Evolutionary conservation across 2,329 filamentous ascomycete species (phyloP).

Genomic region (Myriosclerotinia scirpicola): DNA sequence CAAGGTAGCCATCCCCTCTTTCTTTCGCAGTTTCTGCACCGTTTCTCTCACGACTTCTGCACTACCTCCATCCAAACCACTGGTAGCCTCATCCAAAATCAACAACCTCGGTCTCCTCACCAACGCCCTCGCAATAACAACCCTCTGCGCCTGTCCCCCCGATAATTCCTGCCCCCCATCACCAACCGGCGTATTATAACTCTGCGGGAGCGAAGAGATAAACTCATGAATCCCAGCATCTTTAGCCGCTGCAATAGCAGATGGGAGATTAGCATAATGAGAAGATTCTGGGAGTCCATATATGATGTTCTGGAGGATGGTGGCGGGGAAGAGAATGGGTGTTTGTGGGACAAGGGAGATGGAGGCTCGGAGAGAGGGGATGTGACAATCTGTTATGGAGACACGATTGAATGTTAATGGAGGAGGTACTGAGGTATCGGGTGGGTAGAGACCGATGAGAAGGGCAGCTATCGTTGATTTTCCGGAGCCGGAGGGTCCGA

Average conservation of each 20-base stretch:
- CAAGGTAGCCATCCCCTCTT: slow-evolving; percentile 61
- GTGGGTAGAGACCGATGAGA: slow-evolving; percentile 68
- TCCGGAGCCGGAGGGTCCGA: slow-evolving; percentile 83
- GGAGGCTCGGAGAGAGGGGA: slow-evolving; percentile 56
- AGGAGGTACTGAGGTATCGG: slow-evolving; percentile 22
- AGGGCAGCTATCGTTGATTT: slow-evolving; percentile 83
- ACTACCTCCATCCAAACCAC: slow-evolving; percentile 70
- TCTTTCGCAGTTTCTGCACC: slow-evolving; percentile 53
- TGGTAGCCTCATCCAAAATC: slow-evolving; percentile 85
- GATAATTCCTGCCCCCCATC: slow-evolving; percentile 73
- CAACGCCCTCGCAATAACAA: slow-evolving; percentile 79
- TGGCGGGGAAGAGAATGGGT: slow-evolving; percentile 74
- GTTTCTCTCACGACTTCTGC: slow-evolving; percentile 64
- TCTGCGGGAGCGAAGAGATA: slow-evolving; percentile 66
- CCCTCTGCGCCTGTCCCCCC: slow-evolving; percentile 78
- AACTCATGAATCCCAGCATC: slow-evolving; percentile 73
- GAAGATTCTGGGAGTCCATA: slow-evolving; percentile 68
- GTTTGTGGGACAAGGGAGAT: slow-evolving; percentile 70
- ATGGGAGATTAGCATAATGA: slow-evolving; percentile 47
- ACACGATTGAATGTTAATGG: slow-evolving; percentile 53
- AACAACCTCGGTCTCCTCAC: slow-evolving; percentile 69
- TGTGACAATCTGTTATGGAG: slow-evolving; percentile 59
- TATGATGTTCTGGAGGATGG: slow-evolving; percentile 75
- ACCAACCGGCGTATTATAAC: slow-evolving; percentile 73
- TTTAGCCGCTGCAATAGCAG: slow-evolving; percentile 53